These are phyloP conservation scores for Acanthamoeba lenticulata DNA, from an alignment of 208 protist species.

Conservation along the genomic window DNA sequence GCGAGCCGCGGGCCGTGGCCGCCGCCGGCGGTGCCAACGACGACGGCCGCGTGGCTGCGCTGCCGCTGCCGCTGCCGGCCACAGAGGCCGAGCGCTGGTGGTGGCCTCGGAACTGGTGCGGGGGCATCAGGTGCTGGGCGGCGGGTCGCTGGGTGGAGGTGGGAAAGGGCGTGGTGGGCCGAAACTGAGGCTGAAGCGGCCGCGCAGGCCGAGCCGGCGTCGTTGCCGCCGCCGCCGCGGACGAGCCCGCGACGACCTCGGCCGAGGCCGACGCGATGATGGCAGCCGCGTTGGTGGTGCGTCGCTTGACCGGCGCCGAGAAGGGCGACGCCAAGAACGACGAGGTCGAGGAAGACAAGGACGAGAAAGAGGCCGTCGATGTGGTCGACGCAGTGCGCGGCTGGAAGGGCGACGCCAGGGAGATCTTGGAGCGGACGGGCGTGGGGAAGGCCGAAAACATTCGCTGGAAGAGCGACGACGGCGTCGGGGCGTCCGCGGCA, in stretches of 20 bases:
- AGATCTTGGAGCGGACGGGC: slow-evolving; percentile 17
- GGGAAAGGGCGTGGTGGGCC: not conserved
- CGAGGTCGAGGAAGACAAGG: not conserved
- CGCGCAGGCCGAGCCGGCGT: not conserved
- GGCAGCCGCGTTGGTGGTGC: not conserved
- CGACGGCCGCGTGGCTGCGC: not conserved
- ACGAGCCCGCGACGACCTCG: not conserved
- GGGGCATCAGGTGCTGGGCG: not conserved
- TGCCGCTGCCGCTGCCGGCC: not conserved
- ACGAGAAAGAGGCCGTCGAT: not conserved
- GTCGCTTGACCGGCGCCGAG: not conserved
- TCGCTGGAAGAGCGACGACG: not conserved
- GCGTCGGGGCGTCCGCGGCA: not conserved
- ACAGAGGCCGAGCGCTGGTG: not conserved
- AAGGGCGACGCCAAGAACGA: not conserved
- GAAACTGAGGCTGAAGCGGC: not conserved
- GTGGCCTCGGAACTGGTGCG: not conserved
- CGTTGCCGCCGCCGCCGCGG: not conserved
- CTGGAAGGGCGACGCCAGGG: not conserved
- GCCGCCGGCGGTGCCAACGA: not conserved
- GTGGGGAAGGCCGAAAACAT: slow-evolving; percentile 37
- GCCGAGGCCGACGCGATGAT: not conserved
- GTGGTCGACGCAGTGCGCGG: not conserved
- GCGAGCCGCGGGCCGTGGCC: not conserved
- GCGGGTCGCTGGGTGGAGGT: not conserved